A percentile compares a stretch with the other conserved stretches of the same genome.
phyloP scores from a whole-genome alignment of 768 basidiomycete genomes.

The Lentinus brumalis region DNA sequence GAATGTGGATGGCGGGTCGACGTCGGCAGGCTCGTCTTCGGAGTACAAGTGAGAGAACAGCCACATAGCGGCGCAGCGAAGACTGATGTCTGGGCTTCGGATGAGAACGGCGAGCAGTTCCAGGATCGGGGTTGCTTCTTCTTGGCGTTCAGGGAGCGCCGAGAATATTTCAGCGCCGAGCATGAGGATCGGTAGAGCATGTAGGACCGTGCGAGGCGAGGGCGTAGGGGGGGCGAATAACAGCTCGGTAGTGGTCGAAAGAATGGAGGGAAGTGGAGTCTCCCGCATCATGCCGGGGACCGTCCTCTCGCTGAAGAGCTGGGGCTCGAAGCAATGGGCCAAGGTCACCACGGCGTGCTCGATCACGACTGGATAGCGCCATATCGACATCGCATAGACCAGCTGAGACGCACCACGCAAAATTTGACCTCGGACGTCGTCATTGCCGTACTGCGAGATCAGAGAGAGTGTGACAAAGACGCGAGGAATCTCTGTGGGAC shows the following conservation, averaged over 20 bases:
- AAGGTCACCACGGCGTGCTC: slow-evolving; percentile 53
- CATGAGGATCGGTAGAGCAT: slow-evolving; percentile 46
- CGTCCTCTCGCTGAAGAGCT: slow-evolving; percentile 23
- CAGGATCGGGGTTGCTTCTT: too few species aligned
- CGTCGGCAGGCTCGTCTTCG: slow-evolving; percentile 34
- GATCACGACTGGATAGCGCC: slow-evolving; percentile 37
- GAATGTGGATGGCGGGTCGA: slow-evolving; percentile 30
- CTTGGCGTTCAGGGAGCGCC: too few species aligned
- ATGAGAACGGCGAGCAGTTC: slow-evolving; percentile 49
- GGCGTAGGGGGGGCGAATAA: slow-evolving; percentile 42
- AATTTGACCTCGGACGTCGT: too few species aligned
- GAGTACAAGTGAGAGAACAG: slow-evolving; percentile 47
- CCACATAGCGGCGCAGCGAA: slow-evolving; percentile 50
- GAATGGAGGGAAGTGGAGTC: slow-evolving; percentile 37
- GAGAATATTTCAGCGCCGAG: slow-evolving; percentile 25
- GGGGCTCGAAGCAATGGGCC: slow-evolving; percentile 49
- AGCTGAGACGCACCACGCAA: too few species aligned
- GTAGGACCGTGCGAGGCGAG: slow-evolving; percentile 46
- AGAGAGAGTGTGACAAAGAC: too few species aligned
- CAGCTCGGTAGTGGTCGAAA: slow-evolving; percentile 43
- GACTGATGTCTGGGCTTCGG: slow-evolving; percentile 53
- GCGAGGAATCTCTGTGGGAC: too few species aligned
- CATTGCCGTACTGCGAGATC: too few species aligned
- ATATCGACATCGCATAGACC: too few species aligned
- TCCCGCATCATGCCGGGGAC: slow-evolving; percentile 39